Conservation (phyloP, 495 filamentous ascomycete genomes). For the Podospora anserina region DNA sequence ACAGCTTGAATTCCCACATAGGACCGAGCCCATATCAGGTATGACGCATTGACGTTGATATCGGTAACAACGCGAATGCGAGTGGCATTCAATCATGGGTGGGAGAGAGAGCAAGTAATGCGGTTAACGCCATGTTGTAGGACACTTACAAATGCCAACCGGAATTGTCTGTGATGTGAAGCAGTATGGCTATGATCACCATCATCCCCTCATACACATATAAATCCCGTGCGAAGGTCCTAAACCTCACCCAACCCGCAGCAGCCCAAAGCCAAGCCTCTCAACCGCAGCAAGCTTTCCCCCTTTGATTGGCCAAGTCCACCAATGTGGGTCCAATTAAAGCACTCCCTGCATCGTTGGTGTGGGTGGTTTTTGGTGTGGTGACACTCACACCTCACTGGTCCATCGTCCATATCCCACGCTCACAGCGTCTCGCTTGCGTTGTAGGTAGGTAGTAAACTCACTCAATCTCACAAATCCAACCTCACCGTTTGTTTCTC, state of each 20-base stretch:
- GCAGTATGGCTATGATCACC: no score
- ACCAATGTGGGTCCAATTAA: not conserved
- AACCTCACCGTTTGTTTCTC: not conserved
- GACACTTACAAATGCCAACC: no score
- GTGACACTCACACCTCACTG: not conserved
- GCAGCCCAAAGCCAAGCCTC: not conserved
- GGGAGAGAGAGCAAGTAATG: no score
- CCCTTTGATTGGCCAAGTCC: not conserved
- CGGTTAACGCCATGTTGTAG: no score
- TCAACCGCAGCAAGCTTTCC: not conserved
- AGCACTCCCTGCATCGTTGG: not conserved
- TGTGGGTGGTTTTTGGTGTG: not conserved
- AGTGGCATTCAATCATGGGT: no score
- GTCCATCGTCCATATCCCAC: not conserved
- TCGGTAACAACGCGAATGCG: no score
- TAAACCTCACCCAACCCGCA: not conserved
- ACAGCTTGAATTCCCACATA: no score
- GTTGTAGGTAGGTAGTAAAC: not conserved
- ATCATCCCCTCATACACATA: no score
- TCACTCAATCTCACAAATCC: not conserved
- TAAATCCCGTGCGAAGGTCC: no score
- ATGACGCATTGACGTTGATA: no score
- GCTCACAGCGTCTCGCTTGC: not conserved
- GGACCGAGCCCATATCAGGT: no score
- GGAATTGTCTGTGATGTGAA: no score